A percentile compares a stretch with the other conserved stretches of the same genome.
Evolutionary conservation across 345 rosid genomes (phyloP).

Genomic region (Euclidium syriacum): DNA sequence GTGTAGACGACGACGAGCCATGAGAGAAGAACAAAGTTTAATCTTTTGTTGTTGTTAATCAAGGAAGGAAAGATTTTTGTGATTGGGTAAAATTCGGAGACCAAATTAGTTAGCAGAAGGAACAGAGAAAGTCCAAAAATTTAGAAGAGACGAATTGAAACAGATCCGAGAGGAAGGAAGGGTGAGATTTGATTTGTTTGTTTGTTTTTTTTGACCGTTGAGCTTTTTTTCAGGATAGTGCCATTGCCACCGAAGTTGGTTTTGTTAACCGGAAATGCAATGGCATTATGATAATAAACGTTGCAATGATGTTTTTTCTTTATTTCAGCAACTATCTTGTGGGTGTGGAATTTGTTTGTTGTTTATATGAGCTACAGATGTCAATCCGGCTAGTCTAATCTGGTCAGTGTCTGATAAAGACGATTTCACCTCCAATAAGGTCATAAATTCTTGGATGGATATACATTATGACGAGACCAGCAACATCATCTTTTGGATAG

Average conservation of each 20-base stretch:
- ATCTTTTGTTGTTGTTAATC: not conserved
- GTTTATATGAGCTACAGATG: too few relatives aligned
- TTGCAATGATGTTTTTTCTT: too few relatives aligned
- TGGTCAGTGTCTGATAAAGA: too few relatives aligned
- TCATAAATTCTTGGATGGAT: conserved; percentile 62
- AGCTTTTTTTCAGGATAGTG: conserved; percentile 24
- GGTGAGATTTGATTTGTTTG: conserved; percentile 13
- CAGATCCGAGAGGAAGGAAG: conserved; percentile 12
- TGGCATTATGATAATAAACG: too few relatives aligned
- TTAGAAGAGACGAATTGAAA: too few relatives aligned
- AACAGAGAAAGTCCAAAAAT: not conserved
- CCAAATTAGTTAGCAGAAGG: not conserved
- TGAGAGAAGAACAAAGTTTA: too few relatives aligned
- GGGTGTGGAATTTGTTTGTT: too few relatives aligned
- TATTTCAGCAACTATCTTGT: too few relatives aligned
- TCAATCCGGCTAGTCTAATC: too few relatives aligned
- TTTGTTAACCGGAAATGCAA: not conserved
- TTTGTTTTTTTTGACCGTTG: conserved; percentile 16
- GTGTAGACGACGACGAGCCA: too few relatives aligned
- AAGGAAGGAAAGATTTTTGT: too few relatives aligned
- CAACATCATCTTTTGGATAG: conserved; percentile 92
- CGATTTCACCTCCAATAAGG: conserved; percentile 70
- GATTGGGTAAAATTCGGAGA: not conserved
- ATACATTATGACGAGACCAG: conserved; percentile 90
- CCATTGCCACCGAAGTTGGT: not conserved